Conservation (phyloP, 495 filamentous ascomycete species). For the Rhypophila decipiens region DNA sequence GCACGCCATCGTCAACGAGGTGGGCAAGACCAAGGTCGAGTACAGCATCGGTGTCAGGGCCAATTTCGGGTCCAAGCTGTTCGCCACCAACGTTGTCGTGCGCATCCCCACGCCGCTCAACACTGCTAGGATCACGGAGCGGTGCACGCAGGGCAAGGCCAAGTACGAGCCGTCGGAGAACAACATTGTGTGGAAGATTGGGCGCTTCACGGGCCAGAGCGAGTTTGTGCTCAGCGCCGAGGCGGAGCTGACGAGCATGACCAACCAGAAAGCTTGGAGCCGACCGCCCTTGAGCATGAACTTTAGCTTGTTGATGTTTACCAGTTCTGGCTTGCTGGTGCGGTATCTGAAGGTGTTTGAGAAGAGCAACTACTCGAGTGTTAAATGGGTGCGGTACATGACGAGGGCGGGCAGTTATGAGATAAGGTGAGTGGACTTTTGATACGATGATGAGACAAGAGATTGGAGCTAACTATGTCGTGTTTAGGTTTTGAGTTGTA, state of each 20-base stretch:
- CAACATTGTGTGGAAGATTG: slow-evolving; percentile 98
- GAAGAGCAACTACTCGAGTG: slow-evolving; percentile 96
- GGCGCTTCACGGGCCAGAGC: slow-evolving; percentile 88
- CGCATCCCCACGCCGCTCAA: slow-evolving; percentile 95
- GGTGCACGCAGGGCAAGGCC: slow-evolving; percentile 89
- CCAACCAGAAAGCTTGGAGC: slow-evolving; percentile 97
- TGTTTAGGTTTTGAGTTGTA: neutral
- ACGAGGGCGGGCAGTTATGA: slow-evolving; percentile 84
- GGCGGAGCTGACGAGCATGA: slow-evolving; percentile 90
- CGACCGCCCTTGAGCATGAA: slow-evolving; percentile 85
- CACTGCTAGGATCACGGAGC: slow-evolving; percentile 89
- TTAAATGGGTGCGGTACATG: slow-evolving; percentile 99
- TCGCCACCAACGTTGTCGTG: slow-evolving; percentile 95
- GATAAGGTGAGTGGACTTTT: slow-evolving; percentile 59
- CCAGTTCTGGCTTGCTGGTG: slow-evolving; percentile 83
- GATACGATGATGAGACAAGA: no score
- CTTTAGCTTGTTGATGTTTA: slow-evolving; percentile 97
- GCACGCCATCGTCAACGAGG: slow-evolving; percentile 95
- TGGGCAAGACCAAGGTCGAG: slow-evolving; percentile 95
- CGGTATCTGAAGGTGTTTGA: slow-evolving; percentile 99
- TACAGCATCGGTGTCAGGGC: slow-evolving; percentile 97
- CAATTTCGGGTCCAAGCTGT: slow-evolving; percentile 93
- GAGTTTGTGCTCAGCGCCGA: slow-evolving; percentile 94
- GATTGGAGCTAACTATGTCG: slow-evolving; percentile 1
- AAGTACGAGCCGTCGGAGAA: slow-evolving; percentile 99